phyloP scores from a whole-genome alignment of 768 basidiomycete genomes.

The Kwoniella sp. region DNA sequence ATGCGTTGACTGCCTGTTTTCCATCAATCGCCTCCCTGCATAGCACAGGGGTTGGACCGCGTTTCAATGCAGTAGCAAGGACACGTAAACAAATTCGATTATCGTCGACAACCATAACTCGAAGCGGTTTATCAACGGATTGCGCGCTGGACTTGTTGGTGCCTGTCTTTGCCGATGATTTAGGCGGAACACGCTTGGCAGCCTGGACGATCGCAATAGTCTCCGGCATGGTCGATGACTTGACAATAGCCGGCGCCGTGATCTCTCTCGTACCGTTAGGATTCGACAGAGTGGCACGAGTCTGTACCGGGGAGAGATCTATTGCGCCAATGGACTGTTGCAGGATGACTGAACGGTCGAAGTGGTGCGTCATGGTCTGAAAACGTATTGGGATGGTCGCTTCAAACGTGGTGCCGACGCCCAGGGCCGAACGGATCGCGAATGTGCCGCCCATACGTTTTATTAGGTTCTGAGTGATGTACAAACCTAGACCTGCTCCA shows the following conservation, averaged over 20 bases:
- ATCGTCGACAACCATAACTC: conserved; percentile 43
- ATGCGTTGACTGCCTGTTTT: conserved; percentile 31
- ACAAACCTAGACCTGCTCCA: conserved; percentile 48
- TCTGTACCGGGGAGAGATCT: not conserved
- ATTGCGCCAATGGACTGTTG: not conserved
- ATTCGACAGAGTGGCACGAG: not conserved
- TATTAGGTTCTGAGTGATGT: conserved; percentile 37
- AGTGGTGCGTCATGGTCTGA: not conserved
- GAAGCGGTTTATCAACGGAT: not conserved
- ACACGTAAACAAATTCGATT: conserved; percentile 39
- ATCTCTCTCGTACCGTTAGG: not conserved
- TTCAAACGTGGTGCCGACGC: conserved; percentile 31
- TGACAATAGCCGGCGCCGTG: not conserved
- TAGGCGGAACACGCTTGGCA: not conserved
- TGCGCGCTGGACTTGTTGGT: not conserved
- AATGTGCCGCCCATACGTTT: conserved; percentile 37
- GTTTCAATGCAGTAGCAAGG: conserved; percentile 28
- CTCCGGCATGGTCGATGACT: not conserved
- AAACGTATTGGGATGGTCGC: conserved; percentile 26
- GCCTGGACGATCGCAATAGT: not conserved
- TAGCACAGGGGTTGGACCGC: conserved; percentile 12
- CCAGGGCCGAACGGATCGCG: conserved; percentile 12
- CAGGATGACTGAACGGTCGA: not conserved
- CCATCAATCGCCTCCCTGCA: conserved; percentile 34
- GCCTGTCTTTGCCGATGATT: not conserved